These are phyloP conservation scores for Chlamydomonas sp. DNA, from an alignment of 139 green algal species.

Conservation along the genomic window DNA sequence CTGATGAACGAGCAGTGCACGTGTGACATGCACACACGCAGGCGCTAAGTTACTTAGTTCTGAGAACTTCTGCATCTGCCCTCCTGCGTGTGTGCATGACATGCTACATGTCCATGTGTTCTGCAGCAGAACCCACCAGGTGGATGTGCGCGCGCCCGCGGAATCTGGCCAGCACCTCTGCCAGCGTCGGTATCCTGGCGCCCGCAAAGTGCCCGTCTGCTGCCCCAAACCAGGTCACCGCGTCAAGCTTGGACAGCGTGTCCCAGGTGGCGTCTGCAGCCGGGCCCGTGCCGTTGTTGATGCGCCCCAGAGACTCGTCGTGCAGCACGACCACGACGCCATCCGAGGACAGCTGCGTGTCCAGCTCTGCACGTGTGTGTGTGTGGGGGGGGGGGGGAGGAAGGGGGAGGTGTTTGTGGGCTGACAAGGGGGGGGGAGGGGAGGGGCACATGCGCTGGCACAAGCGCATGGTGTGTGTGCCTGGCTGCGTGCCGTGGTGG, in stretches of 20 bases:
- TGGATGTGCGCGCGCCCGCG: slow-evolving; percentile 30
- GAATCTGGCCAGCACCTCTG: slow-evolving; percentile 25
- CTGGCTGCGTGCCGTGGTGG: no score
- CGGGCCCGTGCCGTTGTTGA: slow-evolving; percentile 12
- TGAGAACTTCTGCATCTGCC: no score
- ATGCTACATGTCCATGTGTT: background rate
- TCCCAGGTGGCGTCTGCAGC: slow-evolving; percentile 1
- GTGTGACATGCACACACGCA: no score
- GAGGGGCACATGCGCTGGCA: no score
- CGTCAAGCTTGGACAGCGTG: slow-evolving; percentile 27
- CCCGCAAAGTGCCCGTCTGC: background rate
- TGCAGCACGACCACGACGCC: slow-evolving; percentile 30
- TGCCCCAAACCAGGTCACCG: slow-evolving; percentile 29
- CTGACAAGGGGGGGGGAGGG: no score
- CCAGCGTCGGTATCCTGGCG: slow-evolving; percentile 21
- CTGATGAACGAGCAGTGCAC: no score
- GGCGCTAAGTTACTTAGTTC: no score
- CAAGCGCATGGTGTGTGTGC: no score
- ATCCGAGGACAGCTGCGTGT: slow-evolving; percentile 37
- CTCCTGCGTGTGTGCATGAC: no score
- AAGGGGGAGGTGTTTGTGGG: no score
- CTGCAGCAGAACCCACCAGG: slow-evolving; percentile 21
- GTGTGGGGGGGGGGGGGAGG: no score
- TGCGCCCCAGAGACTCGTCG: slow-evolving; percentile 31
- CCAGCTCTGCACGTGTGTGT: no score